Evolutionary conservation across 129 eudicot species (phyloP).

Genomic region (Saussurea involucrata): DNA sequence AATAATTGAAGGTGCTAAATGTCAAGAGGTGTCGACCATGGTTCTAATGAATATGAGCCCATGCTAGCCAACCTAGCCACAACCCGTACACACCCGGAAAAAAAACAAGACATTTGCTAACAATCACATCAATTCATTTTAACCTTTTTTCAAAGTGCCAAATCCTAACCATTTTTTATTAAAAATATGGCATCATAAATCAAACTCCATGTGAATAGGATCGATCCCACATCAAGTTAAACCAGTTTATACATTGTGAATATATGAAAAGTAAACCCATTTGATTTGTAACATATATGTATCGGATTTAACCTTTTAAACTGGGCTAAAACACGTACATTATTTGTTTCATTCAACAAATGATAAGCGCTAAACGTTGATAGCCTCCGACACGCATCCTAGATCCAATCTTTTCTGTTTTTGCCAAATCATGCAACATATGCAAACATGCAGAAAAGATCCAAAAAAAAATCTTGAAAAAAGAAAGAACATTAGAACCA

Average conservation of each 20-base stretch:
- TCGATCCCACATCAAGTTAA: not conserved
- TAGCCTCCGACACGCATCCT: no score
- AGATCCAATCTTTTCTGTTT: no score
- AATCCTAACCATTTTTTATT: not conserved
- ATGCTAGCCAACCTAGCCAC: conserved; percentile 35
- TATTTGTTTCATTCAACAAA: no score
- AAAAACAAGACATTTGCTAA: conserved; percentile 11
- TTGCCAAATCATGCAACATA: no score
- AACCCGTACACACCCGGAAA: conserved; percentile 16
- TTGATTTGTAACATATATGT: no score
- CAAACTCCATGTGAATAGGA: not conserved
- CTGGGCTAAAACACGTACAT: not conserved
- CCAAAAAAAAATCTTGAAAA: no score
- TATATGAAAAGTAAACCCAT: no score
- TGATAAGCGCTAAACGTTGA: no score
- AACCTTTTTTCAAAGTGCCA: not conserved
- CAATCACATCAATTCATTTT: conserved; percentile 22
- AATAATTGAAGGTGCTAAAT: conserved; percentile 27
- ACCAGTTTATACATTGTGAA: no score
- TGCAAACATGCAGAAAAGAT: no score
- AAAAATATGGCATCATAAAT: not conserved
- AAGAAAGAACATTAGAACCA: no score
- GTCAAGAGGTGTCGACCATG: conserved; percentile 40
- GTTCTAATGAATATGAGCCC: conserved; percentile 37
- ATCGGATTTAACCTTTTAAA: not conserved